A percentile compares a stretch with the other conserved stretches of the same genome.
Evolutionary conservation across 2,329 filamentous ascomycete species (phyloP).

Genomic region (Xylaria sp.): DNA sequence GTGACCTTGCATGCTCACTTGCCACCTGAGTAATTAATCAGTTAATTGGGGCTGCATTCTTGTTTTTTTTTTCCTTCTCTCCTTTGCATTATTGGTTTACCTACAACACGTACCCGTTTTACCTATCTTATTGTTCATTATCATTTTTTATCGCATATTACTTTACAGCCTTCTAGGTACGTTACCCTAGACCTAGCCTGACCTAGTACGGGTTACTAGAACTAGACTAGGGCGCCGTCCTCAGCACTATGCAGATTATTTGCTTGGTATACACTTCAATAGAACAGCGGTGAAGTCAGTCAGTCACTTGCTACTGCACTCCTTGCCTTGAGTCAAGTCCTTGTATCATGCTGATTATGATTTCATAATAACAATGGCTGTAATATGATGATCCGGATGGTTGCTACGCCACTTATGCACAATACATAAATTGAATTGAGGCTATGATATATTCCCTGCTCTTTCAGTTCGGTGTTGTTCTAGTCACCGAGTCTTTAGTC

Average conservation of each 20-base stretch:
- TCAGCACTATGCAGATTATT: no score
- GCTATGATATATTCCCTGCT: no score
- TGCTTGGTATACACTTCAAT: neutral
- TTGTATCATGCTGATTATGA: neutral
- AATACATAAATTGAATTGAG: neutral
- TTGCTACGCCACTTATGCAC: neutral
- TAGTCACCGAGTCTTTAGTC: neutral
- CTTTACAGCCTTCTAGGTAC: no score
- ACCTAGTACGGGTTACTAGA: no score
- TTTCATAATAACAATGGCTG: neutral
- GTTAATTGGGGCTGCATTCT: neutral
- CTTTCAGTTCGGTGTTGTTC: neutral
- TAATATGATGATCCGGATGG: neutral
- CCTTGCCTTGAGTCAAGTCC: neutral
- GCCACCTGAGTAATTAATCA: neutral
- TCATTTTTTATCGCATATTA: no score
- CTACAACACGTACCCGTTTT: neutral
- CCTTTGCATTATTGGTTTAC: neutral
- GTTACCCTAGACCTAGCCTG: no score
- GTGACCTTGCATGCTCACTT: neutral
- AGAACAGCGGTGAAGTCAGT: neutral
- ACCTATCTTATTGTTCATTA: no score
- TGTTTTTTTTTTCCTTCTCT: neutral
- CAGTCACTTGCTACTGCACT: no score
- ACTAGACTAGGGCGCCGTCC: no score